These are phyloP conservation scores for Candida krabiensis DNA, from an alignment of 805 yeast genomes.

Conservation along the genomic window DNA sequence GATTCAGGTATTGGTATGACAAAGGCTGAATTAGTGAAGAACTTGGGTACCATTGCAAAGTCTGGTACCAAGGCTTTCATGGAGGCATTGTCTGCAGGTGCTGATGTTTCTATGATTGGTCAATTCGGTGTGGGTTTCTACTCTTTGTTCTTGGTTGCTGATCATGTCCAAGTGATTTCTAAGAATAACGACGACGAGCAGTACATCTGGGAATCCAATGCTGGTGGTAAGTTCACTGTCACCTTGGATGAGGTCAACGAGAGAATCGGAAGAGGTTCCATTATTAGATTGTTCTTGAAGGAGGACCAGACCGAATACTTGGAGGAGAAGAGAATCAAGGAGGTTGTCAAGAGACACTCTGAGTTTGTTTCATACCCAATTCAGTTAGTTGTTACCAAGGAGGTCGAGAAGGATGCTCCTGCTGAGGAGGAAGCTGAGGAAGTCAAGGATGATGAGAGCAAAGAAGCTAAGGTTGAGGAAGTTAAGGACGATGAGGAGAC, in stretches of 20 bases:
- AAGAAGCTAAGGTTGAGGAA: conserved; percentile 73
- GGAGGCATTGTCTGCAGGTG: conserved; percentile 99
- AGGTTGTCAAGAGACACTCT: conserved; percentile 98
- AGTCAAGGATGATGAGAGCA: conserved; percentile 52
- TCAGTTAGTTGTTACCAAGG: conserved; percentile 97
- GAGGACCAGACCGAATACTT: conserved; percentile 98
- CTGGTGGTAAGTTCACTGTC: conserved; percentile 99
- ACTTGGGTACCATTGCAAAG: conserved; percentile 99
- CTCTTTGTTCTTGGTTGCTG: conserved; percentile 98
- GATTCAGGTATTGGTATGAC: conserved; percentile 99
- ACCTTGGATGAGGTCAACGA: conserved; percentile 86
- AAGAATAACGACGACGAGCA: conserved; percentile 99
- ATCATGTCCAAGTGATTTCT: conserved; percentile 96
- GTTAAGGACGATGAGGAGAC: conserved; percentile 68
- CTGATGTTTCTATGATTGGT: conserved; percentile 99
- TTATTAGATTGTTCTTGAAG: conserved; percentile 93
- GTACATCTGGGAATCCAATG: conserved; percentile 99
- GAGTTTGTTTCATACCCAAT: conserved; percentile 99
- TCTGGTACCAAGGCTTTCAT: conserved; percentile 99
- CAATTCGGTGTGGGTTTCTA: conserved; percentile 99
- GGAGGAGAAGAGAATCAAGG: conserved; percentile 99
- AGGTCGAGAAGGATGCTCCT: conserved; percentile 97
- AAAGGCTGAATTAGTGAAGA: conserved; percentile 97
- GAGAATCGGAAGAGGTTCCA: conserved; percentile 90
- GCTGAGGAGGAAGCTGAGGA: conserved; percentile 65